These are phyloP conservation scores for Dendrobium chrysotoxum DNA, from an alignment of 106 monocot species.

Conservation along the genomic window DNA sequence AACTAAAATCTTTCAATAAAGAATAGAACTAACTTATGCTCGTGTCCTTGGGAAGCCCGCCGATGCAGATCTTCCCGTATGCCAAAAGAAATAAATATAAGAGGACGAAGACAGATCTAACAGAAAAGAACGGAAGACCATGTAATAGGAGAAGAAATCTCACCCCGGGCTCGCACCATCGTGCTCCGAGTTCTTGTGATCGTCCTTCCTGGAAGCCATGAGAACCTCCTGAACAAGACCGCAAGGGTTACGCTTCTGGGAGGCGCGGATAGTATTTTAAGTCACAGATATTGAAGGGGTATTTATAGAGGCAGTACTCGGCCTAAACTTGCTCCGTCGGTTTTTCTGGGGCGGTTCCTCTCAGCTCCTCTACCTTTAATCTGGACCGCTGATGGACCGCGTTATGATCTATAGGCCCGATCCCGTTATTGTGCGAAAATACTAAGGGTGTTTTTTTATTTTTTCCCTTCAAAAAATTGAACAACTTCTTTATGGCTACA, in stretches of 20 bases:
- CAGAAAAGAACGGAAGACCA: neutral
- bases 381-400: neutral
- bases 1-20: neutral
- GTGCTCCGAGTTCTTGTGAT: constrained; percentile 2
- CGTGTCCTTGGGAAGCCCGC: constrained; percentile 20
- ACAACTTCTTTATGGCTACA: too few relatives aligned
- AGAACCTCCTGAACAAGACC: neutral
- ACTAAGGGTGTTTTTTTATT: too few relatives aligned
- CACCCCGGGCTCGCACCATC: constrained; percentile 14
- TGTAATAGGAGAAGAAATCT: neutral
- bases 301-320: neutral
- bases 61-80: constrained; percentile 20
- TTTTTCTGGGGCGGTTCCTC: neutral
- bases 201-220: constrained; percentile 6
- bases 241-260: neutral
- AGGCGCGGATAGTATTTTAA: neutral
- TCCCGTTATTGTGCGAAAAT: too few relatives aligned
- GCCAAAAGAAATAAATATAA: neutral
- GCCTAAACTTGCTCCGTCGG: neutral
- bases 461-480: too few relatives aligned
- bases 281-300: neutral
- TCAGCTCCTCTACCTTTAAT: neutral
- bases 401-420: too few relatives aligned
- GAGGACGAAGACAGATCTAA: neutral
- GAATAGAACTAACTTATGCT: constrained; percentile 10